Evolutionary conservation across 345 rosid genomes (phyloP).

Genomic region (Brassica juncea): DNA sequence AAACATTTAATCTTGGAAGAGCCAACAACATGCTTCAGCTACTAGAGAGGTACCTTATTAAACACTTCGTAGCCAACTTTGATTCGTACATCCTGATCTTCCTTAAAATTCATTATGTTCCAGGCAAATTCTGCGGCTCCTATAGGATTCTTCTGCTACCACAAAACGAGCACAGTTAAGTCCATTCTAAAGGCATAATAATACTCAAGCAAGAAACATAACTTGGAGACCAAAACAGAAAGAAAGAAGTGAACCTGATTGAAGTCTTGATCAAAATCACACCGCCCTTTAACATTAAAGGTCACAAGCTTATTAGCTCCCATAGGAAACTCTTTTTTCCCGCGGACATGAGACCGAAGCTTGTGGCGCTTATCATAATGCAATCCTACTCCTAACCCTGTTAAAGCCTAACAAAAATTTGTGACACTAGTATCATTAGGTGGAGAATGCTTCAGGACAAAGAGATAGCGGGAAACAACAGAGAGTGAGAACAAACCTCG

Average conservation of each 20-base stretch:
- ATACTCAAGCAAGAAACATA: slow-evolving; percentile 2
- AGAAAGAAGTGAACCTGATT: slow-evolving; percentile 50
- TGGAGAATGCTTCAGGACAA: slow-evolving; percentile 4
- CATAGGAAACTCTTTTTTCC: slow-evolving; percentile 71
- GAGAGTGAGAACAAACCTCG: slow-evolving; percentile 49
- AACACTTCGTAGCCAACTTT: slow-evolving; percentile 77
- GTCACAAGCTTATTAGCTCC: slow-evolving; percentile 48
- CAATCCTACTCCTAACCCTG: slow-evolving; percentile 72
- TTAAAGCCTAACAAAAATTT: slow-evolving; percentile 45
- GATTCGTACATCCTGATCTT: slow-evolving; percentile 77
- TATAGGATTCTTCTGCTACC: slow-evolving; percentile 65
- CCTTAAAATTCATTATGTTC: slow-evolving; percentile 69
- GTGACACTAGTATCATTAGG: slow-evolving; percentile 14
- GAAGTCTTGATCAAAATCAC: slow-evolving; percentile 71
- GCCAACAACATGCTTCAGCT: slow-evolving; percentile 11
- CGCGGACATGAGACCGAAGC: slow-evolving; percentile 60
- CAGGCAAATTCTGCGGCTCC: slow-evolving; percentile 86
- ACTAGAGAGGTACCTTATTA: slow-evolving; percentile 58
- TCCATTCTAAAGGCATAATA: neutral
- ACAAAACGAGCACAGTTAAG: neutral
- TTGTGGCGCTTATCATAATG: slow-evolving; percentile 69
- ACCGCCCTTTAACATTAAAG: slow-evolving; percentile 76
- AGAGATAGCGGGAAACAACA: neutral
- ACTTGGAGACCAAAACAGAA: neutral
- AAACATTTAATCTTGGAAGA: neutral